A percentile compares a stretch with the other conserved stretches of the same genome.
phyloP scores from a whole-genome alignment of 1,284 basidiomycete genomes.

The Papiliotrema flavescens region DNA sequence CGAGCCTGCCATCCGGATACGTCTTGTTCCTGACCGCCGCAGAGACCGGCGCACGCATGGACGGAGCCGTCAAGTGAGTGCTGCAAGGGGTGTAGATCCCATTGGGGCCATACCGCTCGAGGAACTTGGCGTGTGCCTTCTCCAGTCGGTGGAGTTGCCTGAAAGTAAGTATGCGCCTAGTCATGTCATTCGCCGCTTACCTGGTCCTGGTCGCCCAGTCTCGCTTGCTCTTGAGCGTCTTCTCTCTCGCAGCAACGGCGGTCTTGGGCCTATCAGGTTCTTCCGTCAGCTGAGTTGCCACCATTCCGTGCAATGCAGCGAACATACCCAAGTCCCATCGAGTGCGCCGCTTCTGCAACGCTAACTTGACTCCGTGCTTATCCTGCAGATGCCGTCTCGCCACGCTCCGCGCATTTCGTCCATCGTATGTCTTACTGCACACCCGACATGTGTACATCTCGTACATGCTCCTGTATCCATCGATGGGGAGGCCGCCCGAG shows the following conservation, averaged over 20 bases:
- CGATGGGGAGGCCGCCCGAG: background rate
- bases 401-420: slow-evolving; percentile 56
- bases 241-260: slow-evolving; percentile 51
- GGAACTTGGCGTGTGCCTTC: slow-evolving; percentile 14
- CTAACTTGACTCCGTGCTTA: slow-evolving; percentile 56
- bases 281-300: slow-evolving; percentile 11
- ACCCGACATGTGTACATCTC: slow-evolving; percentile 40
- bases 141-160: slow-evolving; percentile 13
- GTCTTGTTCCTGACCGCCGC: background rate
- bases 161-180: background rate
- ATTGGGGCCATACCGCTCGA: slow-evolving; percentile 22
- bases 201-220: slow-evolving; percentile 55
- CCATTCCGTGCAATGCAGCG: background rate
- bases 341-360: slow-evolving; percentile 53
- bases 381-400: slow-evolving; percentile 56
- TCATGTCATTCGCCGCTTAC: slow-evolving; percentile 14
- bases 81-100: slow-evolving; percentile 18
- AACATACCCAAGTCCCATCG: slow-evolving; percentile 55
- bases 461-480: slow-evolving; percentile 5
- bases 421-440: slow-evolving; percentile 50
- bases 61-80: slow-evolving; percentile 20
- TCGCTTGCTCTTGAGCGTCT: slow-evolving; percentile 54
- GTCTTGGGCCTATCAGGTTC: slow-evolving; percentile 54
- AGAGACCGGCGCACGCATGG: background rate
- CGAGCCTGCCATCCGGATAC: background rate